Base-by-base conservation (phyloP, 164 flowering plant genomes). In the Berberis thunbergii region DNA sequence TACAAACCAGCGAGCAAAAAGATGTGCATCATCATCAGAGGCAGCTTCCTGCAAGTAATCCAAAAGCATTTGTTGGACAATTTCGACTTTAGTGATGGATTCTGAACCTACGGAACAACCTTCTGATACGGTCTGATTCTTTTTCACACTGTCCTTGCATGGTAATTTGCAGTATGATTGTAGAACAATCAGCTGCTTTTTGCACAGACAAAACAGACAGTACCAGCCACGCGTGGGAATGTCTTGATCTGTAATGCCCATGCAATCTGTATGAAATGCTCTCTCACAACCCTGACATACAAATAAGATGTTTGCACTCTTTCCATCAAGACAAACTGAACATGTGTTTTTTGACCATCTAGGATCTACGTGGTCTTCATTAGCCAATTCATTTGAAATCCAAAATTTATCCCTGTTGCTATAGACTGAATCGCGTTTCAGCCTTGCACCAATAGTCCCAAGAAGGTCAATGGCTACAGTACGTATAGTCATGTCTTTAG, bases 401-500 rank as follows among this genome's bases (percentile, higher is more conserved):
- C 97, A 95, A 68, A 80, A 91, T 13, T 65, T 83, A 56, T 89
- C 91, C 70, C 59, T 72, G 45, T 72, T 72, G 71, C 83, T 80
- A 67, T 77, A 67, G 26, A 82, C 84, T 43, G 96, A 83, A 76
- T 95, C 97, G 48, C 73, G 87, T 75, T 95, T 95, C 75, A 95
- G 74, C 78, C 99, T 82, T 42, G 96, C 86, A 64, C 97, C 97
- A 78, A 95, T 78, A 49, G 86, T 85, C 44, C 99, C 99, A 69
- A 95, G 89, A 70, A 95, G 71, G 57, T 95, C 99, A 78, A 95
- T 89, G 58, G 97, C 97, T 85, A 86, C 76, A 45, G 87, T 75
- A 4, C 99, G 96, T 59, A 86, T 86, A 73, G 88, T 67, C 2
- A 82, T 72, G 69, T 95, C 99, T 74, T 91, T 95, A 6, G 96